Evolutionary conservation across 2,329 filamentous ascomycete species (phyloP).

Genomic region (Sclerotinia subarctica): DNA sequence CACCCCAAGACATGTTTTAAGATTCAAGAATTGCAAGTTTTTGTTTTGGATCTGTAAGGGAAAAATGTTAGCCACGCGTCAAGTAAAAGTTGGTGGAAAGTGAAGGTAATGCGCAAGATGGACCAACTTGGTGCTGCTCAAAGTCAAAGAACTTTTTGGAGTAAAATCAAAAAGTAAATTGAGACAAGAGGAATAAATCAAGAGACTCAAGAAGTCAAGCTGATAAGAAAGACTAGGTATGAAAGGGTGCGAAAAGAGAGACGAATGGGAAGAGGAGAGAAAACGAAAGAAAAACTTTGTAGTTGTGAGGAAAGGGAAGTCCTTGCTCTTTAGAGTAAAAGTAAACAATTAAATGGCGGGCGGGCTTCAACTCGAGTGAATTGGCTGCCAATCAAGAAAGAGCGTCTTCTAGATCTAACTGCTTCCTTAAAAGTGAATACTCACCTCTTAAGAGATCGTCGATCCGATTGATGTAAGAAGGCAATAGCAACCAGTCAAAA

Average conservation of each 20-base stretch:
- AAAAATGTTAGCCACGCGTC: neutral
- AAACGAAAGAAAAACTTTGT: neutral
- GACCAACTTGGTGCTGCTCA: neutral
- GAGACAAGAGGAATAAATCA: neutral
- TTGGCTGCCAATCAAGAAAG: neutral
- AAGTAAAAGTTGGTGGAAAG: neutral
- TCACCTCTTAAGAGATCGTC: neutral
- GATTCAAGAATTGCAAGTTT: neutral
- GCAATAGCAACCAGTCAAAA: neutral
- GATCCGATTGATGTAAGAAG: neutral
- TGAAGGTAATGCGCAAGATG: neutral
- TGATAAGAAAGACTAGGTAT: neutral
- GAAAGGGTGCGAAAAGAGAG: neutral
- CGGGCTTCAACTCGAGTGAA: constrained; percentile 9
- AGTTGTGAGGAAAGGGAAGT: neutral
- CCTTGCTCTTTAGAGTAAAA: neutral
- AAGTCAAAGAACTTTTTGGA: neutral
- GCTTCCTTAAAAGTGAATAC: neutral
- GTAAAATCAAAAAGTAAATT: neutral
- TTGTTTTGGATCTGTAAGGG: neutral
- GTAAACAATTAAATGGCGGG: neutral
- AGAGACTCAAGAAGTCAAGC: neutral
- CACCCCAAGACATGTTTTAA: constrained; percentile 35
- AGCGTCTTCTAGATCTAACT: neutral
- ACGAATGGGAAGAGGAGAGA: neutral